Base-by-base conservation (phyloP, 345 rosid species). In the Toxicodendron radicans region DNA sequence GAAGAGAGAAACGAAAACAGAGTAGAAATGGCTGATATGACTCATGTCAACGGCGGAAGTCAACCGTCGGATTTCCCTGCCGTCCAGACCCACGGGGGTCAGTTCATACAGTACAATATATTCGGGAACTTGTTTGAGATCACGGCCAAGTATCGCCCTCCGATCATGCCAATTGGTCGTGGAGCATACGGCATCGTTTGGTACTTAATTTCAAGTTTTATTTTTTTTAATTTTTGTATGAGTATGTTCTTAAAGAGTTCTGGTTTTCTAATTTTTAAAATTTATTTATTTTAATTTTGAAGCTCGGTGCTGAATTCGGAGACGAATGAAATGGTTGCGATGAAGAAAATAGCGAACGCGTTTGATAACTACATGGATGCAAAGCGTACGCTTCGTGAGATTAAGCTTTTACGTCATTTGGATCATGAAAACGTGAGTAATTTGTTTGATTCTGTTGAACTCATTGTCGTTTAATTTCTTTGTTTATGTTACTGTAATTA, bases 171-270 rank as follows among this genome's bases (percentile, higher is more conserved):
- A 11, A 90, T 96, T 76, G 99, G 99, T 11, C 97, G 98, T 10
- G 98, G 98, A 54, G 99, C 99, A 5, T 96, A 93, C 68, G 98
- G 98, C 30, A 91, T 96, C 85, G 98, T 96, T 74, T 96, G 99
- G 99, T 96, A 86, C 59, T 81, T 71, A 20, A 57, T 38, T 38
- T 35, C 12, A n/a, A 7, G n/a, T n/a, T 61, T 54, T 43, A 4
- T n/a, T 49, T 60, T 21, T 73, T 30, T 41, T 14, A 2, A 43
- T 21, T 41, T 43, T 59, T 27, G 20, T 38, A 54, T 51, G 46
- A 5, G 43, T 35, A 38, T 38, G 43, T 38, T 38, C 1, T 8
- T 38, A 38, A 38, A 38, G 43, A 6, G 9, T 38, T 38, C 43
- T 6, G 8, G 43, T 38, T 38, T 38, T 38, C 43, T 38, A 38